Percentiles rank a stretch among this genome's conserved stretches.
Conservation (phyloP, 192 early-diverging fungal species). For the Coemansia sp. region DNA sequence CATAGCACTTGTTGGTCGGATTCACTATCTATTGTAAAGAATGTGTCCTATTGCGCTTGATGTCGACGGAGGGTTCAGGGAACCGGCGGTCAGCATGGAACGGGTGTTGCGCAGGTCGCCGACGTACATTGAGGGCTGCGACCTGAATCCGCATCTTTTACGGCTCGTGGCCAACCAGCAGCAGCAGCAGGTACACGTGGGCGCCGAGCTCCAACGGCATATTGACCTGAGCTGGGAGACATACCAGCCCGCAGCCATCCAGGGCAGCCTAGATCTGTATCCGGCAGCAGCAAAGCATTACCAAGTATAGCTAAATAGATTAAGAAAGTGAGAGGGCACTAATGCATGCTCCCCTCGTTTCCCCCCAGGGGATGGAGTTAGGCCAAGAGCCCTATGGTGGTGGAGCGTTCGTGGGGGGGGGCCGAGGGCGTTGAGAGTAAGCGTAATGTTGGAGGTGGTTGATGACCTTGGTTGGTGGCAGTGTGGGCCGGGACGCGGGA, state of each 20-base stretch:
- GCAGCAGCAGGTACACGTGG: no score
- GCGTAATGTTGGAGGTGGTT: conserved; percentile 26
- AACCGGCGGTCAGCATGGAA: not conserved
- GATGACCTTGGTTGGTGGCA: conserved; percentile 10
- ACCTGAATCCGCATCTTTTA: conserved; percentile 41
- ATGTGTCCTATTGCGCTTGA: conserved; percentile 32
- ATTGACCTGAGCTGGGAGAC: not conserved
- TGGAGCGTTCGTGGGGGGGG: conserved; percentile 22
- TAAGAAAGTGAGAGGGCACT: no score
- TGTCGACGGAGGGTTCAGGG: no score
- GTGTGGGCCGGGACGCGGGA: conserved; percentile 8
- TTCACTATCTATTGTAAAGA: not conserved
- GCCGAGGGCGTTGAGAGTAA: conserved; percentile 26
- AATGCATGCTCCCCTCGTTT: no score
- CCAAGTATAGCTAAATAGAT: not conserved
- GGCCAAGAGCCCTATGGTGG: conserved; percentile 6
- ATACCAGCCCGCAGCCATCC: not conserved
- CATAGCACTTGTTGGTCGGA: not conserved
- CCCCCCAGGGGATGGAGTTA: no score
- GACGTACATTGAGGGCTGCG: conserved; percentile 32
- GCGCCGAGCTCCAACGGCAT: not conserved
- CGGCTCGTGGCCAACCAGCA: conserved; percentile 40
- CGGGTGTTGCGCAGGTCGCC: conserved; percentile 23
- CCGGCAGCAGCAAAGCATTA: conserved; percentile 20
- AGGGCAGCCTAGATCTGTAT: conserved; percentile 9